A percentile compares a stretch with the other conserved stretches of the same genome.
phyloP scores from a whole-genome alignment of 768 basidiomycete species.

The Paxillus involutus region DNA sequence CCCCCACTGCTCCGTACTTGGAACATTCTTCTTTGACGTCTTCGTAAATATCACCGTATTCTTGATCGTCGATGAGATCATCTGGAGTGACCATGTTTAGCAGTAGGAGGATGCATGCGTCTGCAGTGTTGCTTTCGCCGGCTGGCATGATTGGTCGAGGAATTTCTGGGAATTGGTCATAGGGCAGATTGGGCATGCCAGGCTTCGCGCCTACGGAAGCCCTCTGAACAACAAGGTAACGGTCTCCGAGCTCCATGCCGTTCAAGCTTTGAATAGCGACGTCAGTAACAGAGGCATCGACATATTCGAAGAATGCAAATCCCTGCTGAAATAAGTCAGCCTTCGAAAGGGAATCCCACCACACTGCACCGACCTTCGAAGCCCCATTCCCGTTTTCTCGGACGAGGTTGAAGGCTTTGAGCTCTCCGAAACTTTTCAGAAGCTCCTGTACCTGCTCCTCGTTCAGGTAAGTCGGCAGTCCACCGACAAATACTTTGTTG shows the following conservation, averaged over 20 bases:
- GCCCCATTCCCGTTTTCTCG: slow-evolving; percentile 87
- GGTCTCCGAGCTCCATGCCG: slow-evolving; percentile 97
- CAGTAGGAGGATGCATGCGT: slow-evolving; percentile 90
- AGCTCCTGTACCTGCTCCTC: slow-evolving; percentile 99
- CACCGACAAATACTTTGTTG: slow-evolving; percentile 98
- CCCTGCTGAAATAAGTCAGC: slow-evolving; percentile 53
- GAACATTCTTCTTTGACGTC: slow-evolving; percentile 91
- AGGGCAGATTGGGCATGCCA: slow-evolving; percentile 63
- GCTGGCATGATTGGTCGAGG: slow-evolving; percentile 89
- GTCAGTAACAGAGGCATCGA: slow-evolving; percentile 85
- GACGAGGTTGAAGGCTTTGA: slow-evolving; percentile 97
- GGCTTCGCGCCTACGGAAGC: slow-evolving; percentile 92
- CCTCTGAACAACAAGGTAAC: slow-evolving; percentile 92
- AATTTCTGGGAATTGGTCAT: slow-evolving; percentile 80
- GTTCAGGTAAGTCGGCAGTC: slow-evolving; percentile 91
- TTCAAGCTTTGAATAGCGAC: slow-evolving; percentile 95
- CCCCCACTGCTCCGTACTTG: slow-evolving; percentile 78
- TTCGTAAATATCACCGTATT: slow-evolving; percentile 92
- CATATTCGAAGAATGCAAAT: slow-evolving; percentile 99
- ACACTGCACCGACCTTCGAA: slow-evolving; percentile 65
- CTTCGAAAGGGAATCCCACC: not conserved
- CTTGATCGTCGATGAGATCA: slow-evolving; percentile 85
- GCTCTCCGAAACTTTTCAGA: slow-evolving; percentile 94
- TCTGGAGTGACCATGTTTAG: slow-evolving; percentile 98
- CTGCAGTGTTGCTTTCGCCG: slow-evolving; percentile 56